These are phyloP conservation scores for Daedaleopsis sinensis DNA, from an alignment of 768 basidiomycete species.

Conservation along the genomic window DNA sequence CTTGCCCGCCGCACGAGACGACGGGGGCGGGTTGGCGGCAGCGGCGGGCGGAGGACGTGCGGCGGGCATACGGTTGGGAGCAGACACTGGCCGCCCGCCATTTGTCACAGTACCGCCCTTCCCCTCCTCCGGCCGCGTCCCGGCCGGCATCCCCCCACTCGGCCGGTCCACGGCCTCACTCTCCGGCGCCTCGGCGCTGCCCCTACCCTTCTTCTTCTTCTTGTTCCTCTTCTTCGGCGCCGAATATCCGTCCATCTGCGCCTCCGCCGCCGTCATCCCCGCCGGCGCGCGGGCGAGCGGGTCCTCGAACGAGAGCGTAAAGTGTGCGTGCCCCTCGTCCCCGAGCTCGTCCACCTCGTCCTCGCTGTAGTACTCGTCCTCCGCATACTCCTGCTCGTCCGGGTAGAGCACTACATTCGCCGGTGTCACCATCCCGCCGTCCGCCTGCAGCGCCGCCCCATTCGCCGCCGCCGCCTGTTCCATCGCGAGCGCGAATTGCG, in stretches of 20 bases:
- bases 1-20: constrained; percentile 88
- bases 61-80: constrained; percentile 48
- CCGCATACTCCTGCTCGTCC: constrained; percentile 39
- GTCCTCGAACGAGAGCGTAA: constrained; percentile 45
- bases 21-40: constrained; percentile 54
- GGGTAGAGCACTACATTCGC: constrained; percentile 41
- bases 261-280: constrained; percentile 26
- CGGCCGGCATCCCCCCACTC: not conserved
- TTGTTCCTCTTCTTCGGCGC: constrained; percentile 22
- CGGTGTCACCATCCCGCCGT: constrained; percentile 13
- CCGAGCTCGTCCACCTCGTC: constrained; percentile 48
- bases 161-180: constrained; percentile 25
- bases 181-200: constrained; percentile 22
- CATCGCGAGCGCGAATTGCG: constrained; percentile 53
- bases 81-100: constrained; percentile 39
- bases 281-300: constrained; percentile 14
- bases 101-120: constrained; percentile 32
- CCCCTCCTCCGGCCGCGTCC: constrained; percentile 14
- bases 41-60: constrained; percentile 41
- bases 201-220: constrained; percentile 23
- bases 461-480: constrained; percentile 48
- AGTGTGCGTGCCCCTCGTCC: constrained; percentile 41
- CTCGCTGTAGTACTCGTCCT: constrained; percentile 50
- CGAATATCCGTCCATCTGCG: constrained; percentile 19
- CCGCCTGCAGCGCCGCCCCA: constrained; percentile 18